These are phyloP conservation scores for Prunus davidiana DNA, from an alignment of 306 rosid genomes.

Conservation along the genomic window DNA sequence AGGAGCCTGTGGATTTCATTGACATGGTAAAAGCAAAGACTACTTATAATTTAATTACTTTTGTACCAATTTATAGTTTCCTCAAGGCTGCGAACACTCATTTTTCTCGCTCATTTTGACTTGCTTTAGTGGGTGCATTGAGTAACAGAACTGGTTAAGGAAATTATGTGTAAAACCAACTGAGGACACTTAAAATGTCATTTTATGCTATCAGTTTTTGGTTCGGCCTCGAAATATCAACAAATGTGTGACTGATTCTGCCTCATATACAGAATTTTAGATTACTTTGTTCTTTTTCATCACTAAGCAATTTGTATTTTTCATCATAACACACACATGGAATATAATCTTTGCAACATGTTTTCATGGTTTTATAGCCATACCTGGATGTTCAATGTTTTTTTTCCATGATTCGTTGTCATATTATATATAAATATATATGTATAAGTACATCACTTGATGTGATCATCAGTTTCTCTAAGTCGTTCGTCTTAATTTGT, in stretches of 20 bases:
- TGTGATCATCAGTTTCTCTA: neutral
- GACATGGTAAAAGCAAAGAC: constrained; percentile 20
- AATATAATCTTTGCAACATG: neutral
- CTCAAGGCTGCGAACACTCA: too few species aligned
- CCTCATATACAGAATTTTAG: neutral
- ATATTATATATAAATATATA: too few species aligned
- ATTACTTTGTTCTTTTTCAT: too few species aligned
- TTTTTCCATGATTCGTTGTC: too few species aligned
- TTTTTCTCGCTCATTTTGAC: too few species aligned
- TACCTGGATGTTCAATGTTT: too few species aligned
- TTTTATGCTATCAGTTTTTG: neutral
- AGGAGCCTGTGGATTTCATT: neutral
- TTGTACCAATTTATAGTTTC: neutral
- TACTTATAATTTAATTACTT: neutral
- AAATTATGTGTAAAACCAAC: neutral
- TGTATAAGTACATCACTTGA: neutral
- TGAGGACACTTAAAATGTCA: neutral
- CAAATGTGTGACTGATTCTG: neutral
- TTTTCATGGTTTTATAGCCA: too few species aligned
- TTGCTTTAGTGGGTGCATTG: neutral
- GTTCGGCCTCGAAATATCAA: neutral
- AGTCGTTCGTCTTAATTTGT: neutral
- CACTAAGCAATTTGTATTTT: neutral
- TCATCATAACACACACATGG: neutral
- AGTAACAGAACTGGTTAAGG: neutral